Conservation (phyloP, 192 early-diverging fungal species). For the Dissophora globulifera region DNA sequence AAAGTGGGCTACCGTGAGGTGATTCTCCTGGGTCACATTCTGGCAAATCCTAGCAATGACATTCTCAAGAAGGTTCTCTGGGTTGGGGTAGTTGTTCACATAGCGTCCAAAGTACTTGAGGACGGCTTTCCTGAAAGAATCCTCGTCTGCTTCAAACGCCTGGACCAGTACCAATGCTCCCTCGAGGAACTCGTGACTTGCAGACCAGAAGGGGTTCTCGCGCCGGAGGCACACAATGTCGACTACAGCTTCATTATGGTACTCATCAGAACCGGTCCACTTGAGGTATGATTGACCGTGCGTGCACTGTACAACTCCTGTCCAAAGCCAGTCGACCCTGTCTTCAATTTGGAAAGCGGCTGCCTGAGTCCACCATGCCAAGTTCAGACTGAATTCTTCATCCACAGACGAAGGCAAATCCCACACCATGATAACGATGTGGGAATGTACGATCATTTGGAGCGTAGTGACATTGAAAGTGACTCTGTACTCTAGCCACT, state of each 20-base stretch:
- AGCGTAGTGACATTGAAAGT: not conserved
- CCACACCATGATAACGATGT: conserved; percentile 12
- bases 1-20: not conserved
- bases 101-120: not conserved
- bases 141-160: not conserved
- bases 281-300: not conserved
- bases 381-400: not conserved
- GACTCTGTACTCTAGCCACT: not conserved
- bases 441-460: not conserved
- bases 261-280: not conserved
- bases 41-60: not conserved
- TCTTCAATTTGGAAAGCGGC: not conserved
- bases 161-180: not conserved
- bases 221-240: not conserved
- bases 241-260: not conserved
- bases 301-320: not conserved
- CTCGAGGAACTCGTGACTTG: not conserved
- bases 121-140: not conserved
- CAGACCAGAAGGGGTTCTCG: not conserved
- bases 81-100: conserved; percentile 7
- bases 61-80: not conserved
- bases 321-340: not conserved
- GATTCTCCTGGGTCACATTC: not conserved
- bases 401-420: conserved; percentile 6
- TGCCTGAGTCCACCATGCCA: not conserved